These are phyloP conservation scores for Trichoderma pleuroti DNA, from an alignment of 2,329 filamentous ascomycete species.

Conservation along the genomic window DNA sequence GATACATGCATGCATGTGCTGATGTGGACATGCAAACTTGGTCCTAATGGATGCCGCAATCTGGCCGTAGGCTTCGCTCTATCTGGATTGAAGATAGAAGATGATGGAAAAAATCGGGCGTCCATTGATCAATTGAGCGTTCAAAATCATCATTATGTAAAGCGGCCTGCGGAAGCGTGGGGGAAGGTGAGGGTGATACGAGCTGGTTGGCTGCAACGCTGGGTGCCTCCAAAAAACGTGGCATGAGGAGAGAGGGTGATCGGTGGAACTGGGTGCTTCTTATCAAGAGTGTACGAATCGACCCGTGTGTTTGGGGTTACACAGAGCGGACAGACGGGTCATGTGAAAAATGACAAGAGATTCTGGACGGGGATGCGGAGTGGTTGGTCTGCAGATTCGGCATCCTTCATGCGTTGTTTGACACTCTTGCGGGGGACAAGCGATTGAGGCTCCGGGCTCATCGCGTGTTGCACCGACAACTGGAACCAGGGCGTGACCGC, in stretches of 20 bases:
- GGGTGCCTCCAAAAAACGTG: background rate
- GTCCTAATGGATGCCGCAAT: background rate
- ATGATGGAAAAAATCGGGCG: background rate
- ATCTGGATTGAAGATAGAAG: background rate
- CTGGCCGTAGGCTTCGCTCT: background rate
- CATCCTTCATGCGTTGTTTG: too few relatives aligned
- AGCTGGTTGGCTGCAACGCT: background rate
- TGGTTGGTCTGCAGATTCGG: too few relatives aligned
- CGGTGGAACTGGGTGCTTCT: background rate
- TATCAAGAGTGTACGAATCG: background rate
- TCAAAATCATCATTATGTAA: background rate
- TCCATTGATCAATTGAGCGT: background rate
- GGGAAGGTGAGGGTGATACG: background rate
- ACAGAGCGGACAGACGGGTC: background rate
- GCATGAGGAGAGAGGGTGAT: background rate
- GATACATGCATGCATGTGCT: too few relatives aligned
- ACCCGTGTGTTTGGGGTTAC: background rate
- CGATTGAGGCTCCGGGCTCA: background rate
- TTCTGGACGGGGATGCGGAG: background rate
- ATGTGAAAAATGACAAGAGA: background rate
- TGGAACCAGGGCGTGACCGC: background rate
- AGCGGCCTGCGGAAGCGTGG: background rate
- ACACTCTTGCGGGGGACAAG: background rate
- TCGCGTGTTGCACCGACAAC: background rate
- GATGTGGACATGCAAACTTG: too few relatives aligned